Base-by-base conservation (phyloP, 208 protist species). In the Angomonas deanei region DNA sequence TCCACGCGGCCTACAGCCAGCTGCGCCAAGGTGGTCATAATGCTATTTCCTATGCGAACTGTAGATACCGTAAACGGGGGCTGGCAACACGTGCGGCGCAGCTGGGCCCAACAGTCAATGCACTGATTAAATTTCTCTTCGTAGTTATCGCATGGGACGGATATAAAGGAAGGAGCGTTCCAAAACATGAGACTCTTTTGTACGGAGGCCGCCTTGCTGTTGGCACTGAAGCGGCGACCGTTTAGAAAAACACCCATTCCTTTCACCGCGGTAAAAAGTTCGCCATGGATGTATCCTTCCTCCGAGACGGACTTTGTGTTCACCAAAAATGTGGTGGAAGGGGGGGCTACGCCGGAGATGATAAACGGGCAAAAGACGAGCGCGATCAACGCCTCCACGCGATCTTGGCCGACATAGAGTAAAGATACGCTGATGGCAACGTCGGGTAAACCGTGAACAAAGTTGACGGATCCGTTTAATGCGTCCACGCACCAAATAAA, bases 361-460 rank as follows among this genome's bases (percentile, higher is more conserved):
- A 90, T 48, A 50, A 87, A 87, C 0, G 87, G 87, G 17, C 70
- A 81, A 36, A 83, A 87, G n/a, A 91, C 70, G 23, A 92, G 84
- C 0, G 76, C 84, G 21, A 94, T 59, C 15, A 91, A 69, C 13
- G 84, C 66, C 48, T 72, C 28, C 59, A 50, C 23, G 13, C 23
- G 13, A 5, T 10, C 23, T 5, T 10, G 15, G 23, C 71, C 76
- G 11, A 73, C 63, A 36, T 78, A 68, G 0, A 78, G 68, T 21
- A 94, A 73, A 1, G 78, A 84, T 34, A 94, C 90, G 61, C 75
- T 85, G 42, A 91, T 67, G 69, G 81, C 90, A 70, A 84, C 91
- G 67, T 93, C 86, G 5, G 72, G 79, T 30, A 77, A 31, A 15
- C 82, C 77, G 60, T 93, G 86, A 4, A 84, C 64, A 69, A 94